Conservation (phyloP, 805 yeast species). For the Cyberlindnera xylosilytica region DNA sequence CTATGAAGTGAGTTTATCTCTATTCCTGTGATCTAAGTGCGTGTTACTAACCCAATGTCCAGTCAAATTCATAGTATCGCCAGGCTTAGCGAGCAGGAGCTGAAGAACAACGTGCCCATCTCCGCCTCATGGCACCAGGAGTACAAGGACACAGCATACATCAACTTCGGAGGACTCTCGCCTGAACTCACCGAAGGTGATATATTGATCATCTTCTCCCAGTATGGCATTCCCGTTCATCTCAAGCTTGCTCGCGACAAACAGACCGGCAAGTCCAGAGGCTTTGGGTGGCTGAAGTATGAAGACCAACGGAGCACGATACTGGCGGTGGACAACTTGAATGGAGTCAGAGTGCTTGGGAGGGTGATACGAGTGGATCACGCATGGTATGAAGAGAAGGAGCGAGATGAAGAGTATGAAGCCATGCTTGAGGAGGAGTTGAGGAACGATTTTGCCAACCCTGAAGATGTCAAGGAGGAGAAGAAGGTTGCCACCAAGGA, state of each 20-base stretch:
- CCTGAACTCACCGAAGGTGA: slow-evolving; percentile 69
- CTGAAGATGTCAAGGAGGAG: slow-evolving; percentile 6
- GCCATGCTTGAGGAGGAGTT: slow-evolving; percentile 33
- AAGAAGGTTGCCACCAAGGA: background rate
- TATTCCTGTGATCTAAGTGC: too few species aligned
- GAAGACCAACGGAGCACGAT: slow-evolving; percentile 78
- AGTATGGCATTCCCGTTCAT: slow-evolving; percentile 83
- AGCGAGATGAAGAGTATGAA: slow-evolving; percentile 48
- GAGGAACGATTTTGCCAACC: slow-evolving; percentile 27
- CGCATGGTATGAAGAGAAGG: slow-evolving; percentile 54
- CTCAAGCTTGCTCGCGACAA: slow-evolving; percentile 65
- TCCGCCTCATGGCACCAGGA: slow-evolving; percentile 89
- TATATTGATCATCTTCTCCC: slow-evolving; percentile 74
- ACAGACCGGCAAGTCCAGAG: slow-evolving; percentile 61
- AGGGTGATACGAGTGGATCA: slow-evolving; percentile 65
- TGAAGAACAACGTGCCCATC: slow-evolving; percentile 53
- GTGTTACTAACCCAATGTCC: too few species aligned
- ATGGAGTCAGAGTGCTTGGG: slow-evolving; percentile 59
- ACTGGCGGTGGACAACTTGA: slow-evolving; percentile 84
- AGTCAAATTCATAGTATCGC: slow-evolving; percentile 35
- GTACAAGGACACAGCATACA: slow-evolving; percentile 69
- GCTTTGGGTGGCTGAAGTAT: slow-evolving; percentile 80
- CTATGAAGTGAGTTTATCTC: too few species aligned
- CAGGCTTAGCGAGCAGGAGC: slow-evolving; percentile 62
- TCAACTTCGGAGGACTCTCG: slow-evolving; percentile 74